Base-by-base conservation (phyloP, 208 protist species). In the Trypanosoma vivax region DNA sequence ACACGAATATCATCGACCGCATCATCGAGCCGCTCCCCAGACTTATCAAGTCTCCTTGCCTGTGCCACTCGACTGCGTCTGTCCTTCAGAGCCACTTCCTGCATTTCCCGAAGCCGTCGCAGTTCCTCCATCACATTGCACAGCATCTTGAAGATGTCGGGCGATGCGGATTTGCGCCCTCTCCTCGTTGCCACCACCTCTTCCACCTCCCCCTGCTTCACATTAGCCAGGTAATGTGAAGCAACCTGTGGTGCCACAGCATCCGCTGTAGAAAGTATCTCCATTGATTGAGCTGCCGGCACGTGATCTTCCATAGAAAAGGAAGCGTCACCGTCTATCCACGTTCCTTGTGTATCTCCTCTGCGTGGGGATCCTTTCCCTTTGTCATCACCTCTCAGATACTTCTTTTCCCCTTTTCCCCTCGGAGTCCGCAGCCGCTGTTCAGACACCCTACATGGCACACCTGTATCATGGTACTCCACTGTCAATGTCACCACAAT, bases 121-220 rank as follows among this genome's bases (percentile, higher is more conserved):
- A 89, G 64, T 65, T 93, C 86, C 67, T 90, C 82, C 78, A 90
- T 87, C 40, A 93, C 77, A 29, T 65, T 76, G 60, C 75, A 82
- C 18, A 93, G 71, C 48, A 90, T 62, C 51, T 88, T 80, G 70
- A 89, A 90, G n/a, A 89, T 51, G 34, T 73, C 75, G 14, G 48
- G 57, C 9, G 45, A 39, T n/a, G 24, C 14, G 9, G 10, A 14
- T 46, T 40, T 10, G 5, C 14, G 29, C 6, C 21, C 25, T 27
- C 35, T 6, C 29, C 5, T 9, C 10, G 49, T 25, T 40, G 30
- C 30, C 49, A 45, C 14, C 43, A 9, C 18, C 25, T 6, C 13
- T 19, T 10, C 11, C 9, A 34, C 23, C 38, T 38, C n/a, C n/a
- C n/a, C n/a, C n/a, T n/a, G n/a, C 29, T 4, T 33, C 13, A 19